Evolutionary conservation across 495 filamentous ascomycete genomes (phyloP).

Genomic region (Lophiotrema nucula): DNA sequence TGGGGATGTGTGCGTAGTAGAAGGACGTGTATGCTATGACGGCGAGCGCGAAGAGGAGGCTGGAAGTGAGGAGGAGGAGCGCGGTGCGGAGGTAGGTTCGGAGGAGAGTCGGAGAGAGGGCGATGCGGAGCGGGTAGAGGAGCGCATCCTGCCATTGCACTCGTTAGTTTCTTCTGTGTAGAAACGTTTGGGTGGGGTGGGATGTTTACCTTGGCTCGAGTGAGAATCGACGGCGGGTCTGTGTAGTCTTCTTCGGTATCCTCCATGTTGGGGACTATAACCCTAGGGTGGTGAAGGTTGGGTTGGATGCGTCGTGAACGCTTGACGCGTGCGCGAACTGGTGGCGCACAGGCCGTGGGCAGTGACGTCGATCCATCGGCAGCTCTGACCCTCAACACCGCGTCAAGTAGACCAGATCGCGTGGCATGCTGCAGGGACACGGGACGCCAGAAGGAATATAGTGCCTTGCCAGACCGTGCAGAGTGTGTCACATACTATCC

Average conservation of each 20-base stretch:
- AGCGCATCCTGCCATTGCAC: constrained; percentile 41
- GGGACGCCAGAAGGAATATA: too few relatives aligned
- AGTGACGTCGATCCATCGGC: too few relatives aligned
- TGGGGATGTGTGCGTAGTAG: constrained; percentile 80
- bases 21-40: constrained; percentile 70
- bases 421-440: too few relatives aligned
- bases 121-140: constrained; percentile 50
- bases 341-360: too few relatives aligned
- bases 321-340: too few relatives aligned
- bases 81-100: constrained; percentile 70
- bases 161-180: too few relatives aligned
- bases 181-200: too few relatives aligned
- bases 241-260: not conserved
- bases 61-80: constrained; percentile 58
- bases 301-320: not conserved
- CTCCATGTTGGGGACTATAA: constrained; percentile 1
- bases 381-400: too few relatives aligned
- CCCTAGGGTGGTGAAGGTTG: not conserved
- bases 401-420: too few relatives aligned
- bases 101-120: constrained; percentile 64
- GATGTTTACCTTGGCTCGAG: not conserved
- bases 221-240: not conserved
- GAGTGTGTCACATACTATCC: too few relatives aligned
- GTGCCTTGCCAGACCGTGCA: too few relatives aligned
- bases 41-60: constrained; percentile 62